phyloP scores from a whole-genome alignment of 2,329 filamentous ascomycete species.

The Nemania abortiva region DNA sequence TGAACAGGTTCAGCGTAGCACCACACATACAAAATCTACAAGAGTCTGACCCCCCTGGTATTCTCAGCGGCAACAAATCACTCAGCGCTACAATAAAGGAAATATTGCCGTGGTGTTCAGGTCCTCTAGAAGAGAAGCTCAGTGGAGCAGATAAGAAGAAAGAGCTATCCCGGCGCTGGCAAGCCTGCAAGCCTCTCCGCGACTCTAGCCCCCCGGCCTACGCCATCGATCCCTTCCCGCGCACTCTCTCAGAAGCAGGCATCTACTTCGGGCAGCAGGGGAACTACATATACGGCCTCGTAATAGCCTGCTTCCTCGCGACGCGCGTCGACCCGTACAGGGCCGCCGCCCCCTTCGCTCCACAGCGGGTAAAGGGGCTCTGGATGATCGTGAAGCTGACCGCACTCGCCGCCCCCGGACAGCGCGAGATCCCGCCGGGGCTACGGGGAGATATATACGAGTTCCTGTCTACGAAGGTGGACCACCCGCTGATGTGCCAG shows the following conservation, averaged over 20 bases:
- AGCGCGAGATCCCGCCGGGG: slow-evolving; percentile 33
- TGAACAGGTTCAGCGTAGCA: slow-evolving; percentile 61
- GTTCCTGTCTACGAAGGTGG: slow-evolving; percentile 56
- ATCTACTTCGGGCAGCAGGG: slow-evolving; percentile 59
- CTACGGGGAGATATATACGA: slow-evolving; percentile 41
- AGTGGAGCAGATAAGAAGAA: slow-evolving; percentile 33
- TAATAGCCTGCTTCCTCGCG: slow-evolving; percentile 62
- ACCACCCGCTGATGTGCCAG: slow-evolving; percentile 67
- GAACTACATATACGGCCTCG: slow-evolving; percentile 59
- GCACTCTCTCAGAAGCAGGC: slow-evolving; percentile 59
- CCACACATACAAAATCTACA: slow-evolving; percentile 54
- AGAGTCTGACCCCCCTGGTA: slow-evolving; percentile 49
- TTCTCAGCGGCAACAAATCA: slow-evolving; percentile 44
- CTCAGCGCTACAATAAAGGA: slow-evolving; percentile 46
- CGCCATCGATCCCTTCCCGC: slow-evolving; percentile 63
- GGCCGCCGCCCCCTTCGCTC: slow-evolving; percentile 63
- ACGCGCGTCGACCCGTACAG: slow-evolving; percentile 64
- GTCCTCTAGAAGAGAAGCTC: slow-evolving; percentile 31
- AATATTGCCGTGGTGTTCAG: slow-evolving; percentile 50
- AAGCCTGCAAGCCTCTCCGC: slow-evolving; percentile 55
- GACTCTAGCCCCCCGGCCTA: slow-evolving; percentile 57
- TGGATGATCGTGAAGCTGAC: slow-evolving; percentile 66
- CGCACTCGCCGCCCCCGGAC: slow-evolving; percentile 59
- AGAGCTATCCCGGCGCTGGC: slow-evolving; percentile 55
- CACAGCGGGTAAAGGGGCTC: slow-evolving; percentile 63